Base-by-base conservation (phyloP, 2,329 filamentous ascomycete genomes). In the Gaeumannomyces sp. region DNA sequence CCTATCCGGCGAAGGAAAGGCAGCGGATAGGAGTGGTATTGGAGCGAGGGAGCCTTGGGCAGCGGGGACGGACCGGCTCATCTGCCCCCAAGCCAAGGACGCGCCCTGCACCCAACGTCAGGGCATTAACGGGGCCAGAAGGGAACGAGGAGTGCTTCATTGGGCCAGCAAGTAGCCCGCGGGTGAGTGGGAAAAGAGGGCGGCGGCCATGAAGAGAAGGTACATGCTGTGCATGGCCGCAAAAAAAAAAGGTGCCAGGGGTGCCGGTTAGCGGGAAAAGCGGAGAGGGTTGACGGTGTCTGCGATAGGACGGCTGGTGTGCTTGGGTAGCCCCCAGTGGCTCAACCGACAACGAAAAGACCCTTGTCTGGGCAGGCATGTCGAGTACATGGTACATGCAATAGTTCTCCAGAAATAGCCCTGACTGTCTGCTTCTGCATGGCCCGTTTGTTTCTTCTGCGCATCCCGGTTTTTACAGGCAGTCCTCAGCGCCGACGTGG, bases 391-490 rank as follows among this genome's bases (percentile, higher is more conserved):
- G 68, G 67, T 68, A 69, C 65, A 68, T 68, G 64, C 69, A 70
- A 73, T 73, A 73, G 38, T 72, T 74, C 69, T 75, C 75, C 76
- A 77, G 77, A 75, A 76, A 76, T 78, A 77, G 76, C 72, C 72
- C 38, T 14, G 38, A 13, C 38, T 19, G 19, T 50, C 38, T 11
- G 19, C 11, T 60, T 60, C 66, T 60, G 59, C 59, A 11, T 35
- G 25, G 19, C 38, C 38, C 38, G 38, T 50, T 22, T 22, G 38
- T 50, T 50, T 50, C 38, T 22, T 6, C 19, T 22, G 16, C 38
- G 38, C 16, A 22, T 50, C 38, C 38, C 38, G 38, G 38, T 50
- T 50, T 50, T 50, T 19, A 5, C 38, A 50, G 38, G 38, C 16
- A 22, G 38, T 50, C 38, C 38, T 50, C 16, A 16, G 38, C 16